These are phyloP conservation scores for Sextonia rubra DNA, from an alignment of 164 flowering plant genomes.

Conservation along the genomic window DNA sequence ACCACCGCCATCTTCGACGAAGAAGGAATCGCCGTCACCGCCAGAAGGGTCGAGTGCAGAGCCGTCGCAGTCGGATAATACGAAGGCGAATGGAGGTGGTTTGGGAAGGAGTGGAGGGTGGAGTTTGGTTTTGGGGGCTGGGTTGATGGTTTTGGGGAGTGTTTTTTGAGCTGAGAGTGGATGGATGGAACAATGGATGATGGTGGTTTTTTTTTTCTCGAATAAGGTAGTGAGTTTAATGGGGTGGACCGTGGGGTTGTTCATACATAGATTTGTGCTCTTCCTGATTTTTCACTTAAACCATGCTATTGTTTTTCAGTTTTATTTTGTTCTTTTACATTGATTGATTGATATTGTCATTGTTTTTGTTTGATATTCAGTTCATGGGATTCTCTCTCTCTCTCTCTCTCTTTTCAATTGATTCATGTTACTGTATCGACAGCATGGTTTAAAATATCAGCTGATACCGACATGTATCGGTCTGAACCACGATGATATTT, in stretches of 20 bases:
- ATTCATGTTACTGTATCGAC: too few relatives aligned
- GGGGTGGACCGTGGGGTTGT: neutral
- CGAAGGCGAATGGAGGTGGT: slow-evolving; percentile 18
- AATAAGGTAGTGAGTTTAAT: neutral
- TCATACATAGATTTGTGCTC: neutral
- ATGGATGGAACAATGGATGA: neutral
- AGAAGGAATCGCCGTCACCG: neutral
- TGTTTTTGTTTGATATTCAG: neutral
- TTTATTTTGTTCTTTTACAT: too few relatives aligned
- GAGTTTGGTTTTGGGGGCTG: slow-evolving; percentile 36
- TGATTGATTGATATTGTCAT: neutral
- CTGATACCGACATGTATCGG: too few relatives aligned
- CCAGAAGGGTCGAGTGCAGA: neutral
- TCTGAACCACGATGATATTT: too few relatives aligned
- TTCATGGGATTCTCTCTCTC: too few relatives aligned
- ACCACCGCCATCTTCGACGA: slow-evolving; percentile 7
- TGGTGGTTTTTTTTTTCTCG: neutral
- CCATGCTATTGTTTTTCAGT: neutral
- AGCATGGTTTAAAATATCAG: too few relatives aligned
- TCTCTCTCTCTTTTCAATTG: neutral
- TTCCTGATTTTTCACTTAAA: neutral
- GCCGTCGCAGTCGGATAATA: neutral
- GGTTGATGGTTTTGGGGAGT: slow-evolving; percentile 32
- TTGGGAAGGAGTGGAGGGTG: slow-evolving; percentile 25
- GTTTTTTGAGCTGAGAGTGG: slow-evolving; percentile 17